phyloP scores from a whole-genome alignment of 139 green algal genomes.

The Desmodesmus armatus region DNA sequence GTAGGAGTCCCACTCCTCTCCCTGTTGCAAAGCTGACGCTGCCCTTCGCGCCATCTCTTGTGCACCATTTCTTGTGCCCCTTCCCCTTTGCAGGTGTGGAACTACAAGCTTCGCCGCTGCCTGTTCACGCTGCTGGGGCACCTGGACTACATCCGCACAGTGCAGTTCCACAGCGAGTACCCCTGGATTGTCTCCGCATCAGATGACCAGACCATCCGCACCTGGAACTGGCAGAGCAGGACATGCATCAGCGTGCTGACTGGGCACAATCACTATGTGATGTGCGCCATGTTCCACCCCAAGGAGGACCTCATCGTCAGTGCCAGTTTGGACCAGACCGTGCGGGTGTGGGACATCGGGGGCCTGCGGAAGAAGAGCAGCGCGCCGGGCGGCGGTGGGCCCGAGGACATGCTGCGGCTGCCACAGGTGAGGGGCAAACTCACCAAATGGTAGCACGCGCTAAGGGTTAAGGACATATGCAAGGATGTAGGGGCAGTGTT shows the following conservation, averaged over 20 bases:
- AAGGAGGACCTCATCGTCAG: conserved; percentile 97
- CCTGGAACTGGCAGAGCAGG: conserved; percentile 99
- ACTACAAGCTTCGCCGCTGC: conserved; percentile 98
- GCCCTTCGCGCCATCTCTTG: no score
- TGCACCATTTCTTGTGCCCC: no score
- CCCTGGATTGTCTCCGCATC: conserved; percentile 98
- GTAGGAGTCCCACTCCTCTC: no score
- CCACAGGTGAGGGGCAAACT: conserved; percentile 75
- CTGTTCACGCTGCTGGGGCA: conserved; percentile 99
- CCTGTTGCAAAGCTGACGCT: no score
- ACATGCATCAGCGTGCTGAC: conserved; percentile 98
- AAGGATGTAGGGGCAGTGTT: no score
- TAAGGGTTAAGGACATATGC: no score
- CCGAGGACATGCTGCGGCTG: conserved; percentile 89
- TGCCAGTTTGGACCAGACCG: conserved; percentile 96
- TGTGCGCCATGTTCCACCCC: conserved; percentile 98
- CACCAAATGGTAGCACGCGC: no score
- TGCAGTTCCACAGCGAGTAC: conserved; percentile 96
- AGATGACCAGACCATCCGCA: conserved; percentile 99
- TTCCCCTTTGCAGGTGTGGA: conserved; percentile 99
- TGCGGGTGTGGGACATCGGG: conserved; percentile 98
- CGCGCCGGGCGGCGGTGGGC: conserved; percentile 72
- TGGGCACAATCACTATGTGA: conserved; percentile 99
- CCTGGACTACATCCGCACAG: conserved; percentile 99
- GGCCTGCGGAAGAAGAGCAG: conserved; percentile 97